Base-by-base conservation (phyloP, 169 alveolate genomes). In the Theileria parva region DNA sequence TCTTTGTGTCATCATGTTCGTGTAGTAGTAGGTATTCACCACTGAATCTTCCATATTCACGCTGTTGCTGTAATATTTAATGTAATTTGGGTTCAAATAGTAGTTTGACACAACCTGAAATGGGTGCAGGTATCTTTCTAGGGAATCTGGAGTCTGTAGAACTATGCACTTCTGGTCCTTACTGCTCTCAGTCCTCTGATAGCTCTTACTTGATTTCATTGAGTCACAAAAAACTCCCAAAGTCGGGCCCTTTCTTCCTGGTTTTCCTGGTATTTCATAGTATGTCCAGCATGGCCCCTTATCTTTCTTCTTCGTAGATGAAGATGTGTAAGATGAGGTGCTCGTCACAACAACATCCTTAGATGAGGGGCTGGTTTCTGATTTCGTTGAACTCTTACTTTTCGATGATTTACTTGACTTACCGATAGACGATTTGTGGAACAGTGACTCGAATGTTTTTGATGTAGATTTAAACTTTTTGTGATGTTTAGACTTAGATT, bases 171-270 rank as follows among this genome's bases (percentile, higher is more conserved):
- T 69, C 48, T 71, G 51, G 55, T 80, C 88, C 28, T 67, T 32
- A 28, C 83, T 50, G 15, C 37, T 61, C 23, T 61, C 69, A 17
- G 69, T n/a, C 9, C 69, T 61, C 9, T 61, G 69, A 37, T 61
- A 61, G 5, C 39, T 13, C 53, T 80, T 73, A 19, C 74, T 74
- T 25, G 67, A 48, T 25, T 51, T 60, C 32, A 72, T 30, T 34
- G 44, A 77, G 44, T 66, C 85, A 55, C 55, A 83, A 63, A 37
- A 68, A 9, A 83, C 71, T 15, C 81, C 89, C 81, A 83, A 25
- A 0, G 89, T 72, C 23, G 89, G 89, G 17, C 89, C 89, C 66
- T 83, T 83, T 32, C 89, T 25, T n/a, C 78, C 76, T 21, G 86
- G 85, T 51, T 83, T 83, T n/a, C 80, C 30, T 23, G 89, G 86